phyloP scores from a whole-genome alignment of 73 alveolate species.

The Paramecium octaurelia region DNA sequence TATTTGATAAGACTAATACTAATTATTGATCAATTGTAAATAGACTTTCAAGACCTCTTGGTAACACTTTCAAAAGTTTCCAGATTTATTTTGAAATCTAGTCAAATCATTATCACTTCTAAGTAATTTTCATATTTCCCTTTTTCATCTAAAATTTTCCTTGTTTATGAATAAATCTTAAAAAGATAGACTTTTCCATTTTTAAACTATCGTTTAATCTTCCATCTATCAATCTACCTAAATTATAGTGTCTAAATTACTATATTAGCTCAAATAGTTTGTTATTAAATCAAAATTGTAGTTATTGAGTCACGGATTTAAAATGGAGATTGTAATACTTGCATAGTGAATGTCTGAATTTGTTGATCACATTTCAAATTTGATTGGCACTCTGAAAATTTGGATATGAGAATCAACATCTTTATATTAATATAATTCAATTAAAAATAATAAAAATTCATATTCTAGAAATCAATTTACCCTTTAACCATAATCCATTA shows the following conservation, averaged over 20 bases:
- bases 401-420: neutral
- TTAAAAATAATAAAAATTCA: neutral
- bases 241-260: too few relatives aligned
- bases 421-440: neutral
- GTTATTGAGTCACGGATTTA: neutral
- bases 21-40: too few relatives aligned
- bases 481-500: conserved; percentile 21
- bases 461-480: neutral
- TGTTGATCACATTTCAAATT: neutral
- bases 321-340: neutral
- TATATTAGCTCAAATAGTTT: too few relatives aligned
- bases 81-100: too few relatives aligned
- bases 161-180: too few relatives aligned
- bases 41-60: too few relatives aligned
- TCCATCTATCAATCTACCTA: neutral
- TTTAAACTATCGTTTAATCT: neutral
- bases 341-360: neutral
- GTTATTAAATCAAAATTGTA: neutral
- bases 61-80: too few relatives aligned
- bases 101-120: too few relatives aligned
- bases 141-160: too few relatives aligned
- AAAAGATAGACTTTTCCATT: too few relatives aligned
- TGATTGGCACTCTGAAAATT: neutral
- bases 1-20: too few relatives aligned
- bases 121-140: too few relatives aligned